phyloP scores from a whole-genome alignment of 306 rosid species.

The Acmispon strigosus region DNA sequence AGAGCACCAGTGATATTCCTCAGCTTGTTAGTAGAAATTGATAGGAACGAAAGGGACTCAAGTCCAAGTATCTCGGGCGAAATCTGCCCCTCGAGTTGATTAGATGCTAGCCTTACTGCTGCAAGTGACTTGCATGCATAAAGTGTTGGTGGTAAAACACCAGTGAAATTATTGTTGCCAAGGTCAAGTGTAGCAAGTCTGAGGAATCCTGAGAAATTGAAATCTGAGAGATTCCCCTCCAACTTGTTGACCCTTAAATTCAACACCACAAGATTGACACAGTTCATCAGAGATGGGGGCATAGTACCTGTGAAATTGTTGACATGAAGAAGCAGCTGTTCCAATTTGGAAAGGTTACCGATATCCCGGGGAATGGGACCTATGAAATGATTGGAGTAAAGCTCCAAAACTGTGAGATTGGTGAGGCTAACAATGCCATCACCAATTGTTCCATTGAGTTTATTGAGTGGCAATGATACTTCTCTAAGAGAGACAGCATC shows the following conservation, averaged over 20 bases:
- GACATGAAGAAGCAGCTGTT: conserved; percentile 51
- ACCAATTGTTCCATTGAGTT: conserved; percentile 45
- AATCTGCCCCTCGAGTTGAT: conserved; percentile 62
- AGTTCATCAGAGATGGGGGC: conserved; percentile 55
- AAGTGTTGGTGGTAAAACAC: conserved; percentile 65
- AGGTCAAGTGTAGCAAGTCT: conserved; percentile 67
- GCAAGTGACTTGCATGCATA: conserved; percentile 67
- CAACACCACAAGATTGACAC: conserved; percentile 57
- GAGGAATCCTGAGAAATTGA: conserved; percentile 57
- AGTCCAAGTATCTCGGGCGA: conserved; percentile 46
- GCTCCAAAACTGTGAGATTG: conserved; percentile 61
- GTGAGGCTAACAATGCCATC: conserved; percentile 38
- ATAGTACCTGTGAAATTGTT: conserved; percentile 65
- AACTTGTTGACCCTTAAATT: conserved; percentile 69
- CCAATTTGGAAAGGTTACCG: conserved; percentile 59
- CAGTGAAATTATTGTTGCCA: conserved; percentile 62
- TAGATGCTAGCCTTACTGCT: conserved; percentile 70
- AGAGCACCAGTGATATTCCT: conserved; percentile 59
- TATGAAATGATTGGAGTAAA: conserved; percentile 51
- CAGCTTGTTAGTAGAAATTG: conserved; percentile 61
- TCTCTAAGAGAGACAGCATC: conserved; percentile 35
- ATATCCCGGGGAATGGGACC: conserved; percentile 56
- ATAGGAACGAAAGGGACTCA: conserved; percentile 58
- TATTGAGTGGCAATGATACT: conserved; percentile 60
- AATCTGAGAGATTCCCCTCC: conserved; percentile 56